Base-by-base conservation (phyloP, 768 basidiomycete genomes). In the Clathrus columnatus region DNA sequence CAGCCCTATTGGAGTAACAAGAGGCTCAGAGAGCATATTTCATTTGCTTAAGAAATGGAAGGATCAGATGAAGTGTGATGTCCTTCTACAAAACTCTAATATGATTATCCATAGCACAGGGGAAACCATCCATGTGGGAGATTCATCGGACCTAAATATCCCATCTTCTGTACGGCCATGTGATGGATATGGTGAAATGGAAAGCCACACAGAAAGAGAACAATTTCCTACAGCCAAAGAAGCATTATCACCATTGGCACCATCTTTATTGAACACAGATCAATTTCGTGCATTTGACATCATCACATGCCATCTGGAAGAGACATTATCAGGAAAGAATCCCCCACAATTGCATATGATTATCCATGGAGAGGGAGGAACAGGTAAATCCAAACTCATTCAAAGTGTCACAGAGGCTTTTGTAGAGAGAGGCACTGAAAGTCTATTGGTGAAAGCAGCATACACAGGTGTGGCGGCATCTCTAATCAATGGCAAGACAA, bases 351-450 rank as follows among this genome's bases (percentile, higher is more conserved):
- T 78, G 1, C 57, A 65, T 0, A 75, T 76, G 74, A 30, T 70
- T 0, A 57, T 77, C 0, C 59, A 64, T 0, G 77, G 77, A 0
- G 67, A 72, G 49, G 76, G 75, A 0, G 75, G 77, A 0, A 73
- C 71, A 0, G 75, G 78, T 0, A 79, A 79, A 54, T 73, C 75
- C 0, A 64, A 61, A 1, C 51, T 75, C 0, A 75, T 78, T 10
- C 60, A 72, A 26, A 67, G 68, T 0, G 64, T 78, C 0, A 70
- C 72, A 0, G 59, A 72, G 3, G 60, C 64, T 1, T 78, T 78
- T 47, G 48, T 27, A 0, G 18, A 17, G 4, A 47, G 44, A 8
- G 56, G 59, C 0, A 51, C 50, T 7, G 1, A 1, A 0, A 11
- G 52, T 5, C 18, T 61, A 0, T 59, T 78, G 0, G 57, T 68